These are phyloP conservation scores for Durio zibethinus DNA, from an alignment of 345 rosid genomes.

Conservation along the genomic window DNA sequence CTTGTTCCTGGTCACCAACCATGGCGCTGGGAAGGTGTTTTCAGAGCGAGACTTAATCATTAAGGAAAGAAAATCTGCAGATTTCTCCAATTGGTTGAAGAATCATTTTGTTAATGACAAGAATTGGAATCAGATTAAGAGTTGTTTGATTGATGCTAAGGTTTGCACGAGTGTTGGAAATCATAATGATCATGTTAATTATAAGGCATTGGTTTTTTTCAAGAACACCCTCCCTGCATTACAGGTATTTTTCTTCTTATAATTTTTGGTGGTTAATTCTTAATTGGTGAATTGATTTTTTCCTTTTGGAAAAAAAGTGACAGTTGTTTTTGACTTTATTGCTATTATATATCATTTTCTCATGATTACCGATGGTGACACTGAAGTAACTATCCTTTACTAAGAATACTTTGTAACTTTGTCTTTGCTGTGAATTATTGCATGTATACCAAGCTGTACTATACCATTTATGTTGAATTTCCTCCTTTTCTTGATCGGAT, in stretches of 20 bases:
- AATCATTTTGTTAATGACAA: conserved; percentile 5
- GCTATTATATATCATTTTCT: no score
- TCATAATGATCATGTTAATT: neutral
- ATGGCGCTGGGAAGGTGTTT: neutral
- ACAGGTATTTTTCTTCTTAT: neutral
- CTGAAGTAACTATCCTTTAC: no score
- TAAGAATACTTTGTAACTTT: no score
- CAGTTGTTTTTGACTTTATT: no score
- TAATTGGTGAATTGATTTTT: neutral
- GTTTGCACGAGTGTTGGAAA: conserved; percentile 13
- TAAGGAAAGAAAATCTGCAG: conserved; percentile 6
- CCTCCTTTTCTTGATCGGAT: no score
- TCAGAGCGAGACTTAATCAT: neutral
- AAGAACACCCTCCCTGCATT: conserved; percentile 3
- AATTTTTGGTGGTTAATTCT: neutral
- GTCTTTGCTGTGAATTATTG: no score
- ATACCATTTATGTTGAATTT: no score
- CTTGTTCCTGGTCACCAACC: conserved; percentile 13
- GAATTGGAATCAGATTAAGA: conserved; percentile 25
- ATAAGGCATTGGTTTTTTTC: neutral
- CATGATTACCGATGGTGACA: no score
- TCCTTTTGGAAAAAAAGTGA: neutral
- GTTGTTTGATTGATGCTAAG: conserved; percentile 28
- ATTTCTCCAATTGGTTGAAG: conserved; percentile 21
- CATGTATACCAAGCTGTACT: no score